Conservation (phyloP, 257 asterid species). For the Linaria vulgaris region DNA sequence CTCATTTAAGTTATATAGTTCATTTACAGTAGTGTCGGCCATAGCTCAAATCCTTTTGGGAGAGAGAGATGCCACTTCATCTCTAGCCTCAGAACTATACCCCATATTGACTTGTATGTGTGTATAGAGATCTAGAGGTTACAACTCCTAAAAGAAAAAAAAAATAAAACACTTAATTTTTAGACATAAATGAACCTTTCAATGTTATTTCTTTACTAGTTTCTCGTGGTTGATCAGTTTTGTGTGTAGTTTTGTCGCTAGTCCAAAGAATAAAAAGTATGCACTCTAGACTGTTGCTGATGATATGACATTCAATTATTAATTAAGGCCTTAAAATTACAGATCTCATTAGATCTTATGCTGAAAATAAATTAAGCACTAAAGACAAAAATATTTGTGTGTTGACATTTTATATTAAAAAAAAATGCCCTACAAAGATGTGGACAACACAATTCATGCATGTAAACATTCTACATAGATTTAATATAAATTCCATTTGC, state of each 20-base stretch:
- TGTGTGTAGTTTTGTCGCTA: too few species aligned
- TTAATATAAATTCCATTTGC: background rate
- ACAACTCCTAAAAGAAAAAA: too few species aligned
- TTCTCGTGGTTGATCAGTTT: too few species aligned
- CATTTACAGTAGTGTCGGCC: background rate
- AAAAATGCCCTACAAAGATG: background rate
- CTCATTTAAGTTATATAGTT: background rate
- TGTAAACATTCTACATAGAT: background rate
- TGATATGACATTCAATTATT: too few species aligned
- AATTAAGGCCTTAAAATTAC: background rate
- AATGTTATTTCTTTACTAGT: too few species aligned
- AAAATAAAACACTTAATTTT: too few species aligned
- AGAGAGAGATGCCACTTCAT: too few species aligned
- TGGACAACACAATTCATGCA: background rate
- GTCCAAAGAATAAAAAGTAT: background rate
- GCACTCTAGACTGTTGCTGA: too few species aligned
- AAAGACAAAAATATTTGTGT: background rate
- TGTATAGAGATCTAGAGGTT: too few species aligned
- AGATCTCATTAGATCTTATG: background rate
- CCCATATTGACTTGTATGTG: background rate
- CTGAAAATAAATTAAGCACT: background rate
- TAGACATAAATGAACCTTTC: too few species aligned
- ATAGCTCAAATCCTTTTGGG: background rate
- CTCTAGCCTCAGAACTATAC: background rate
- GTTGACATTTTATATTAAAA: background rate